Percentiles rank a stretch among this genome's conserved stretches.
Conservation (phyloP, 768 basidiomycete genomes). For the Lentinula edodes region DNA sequence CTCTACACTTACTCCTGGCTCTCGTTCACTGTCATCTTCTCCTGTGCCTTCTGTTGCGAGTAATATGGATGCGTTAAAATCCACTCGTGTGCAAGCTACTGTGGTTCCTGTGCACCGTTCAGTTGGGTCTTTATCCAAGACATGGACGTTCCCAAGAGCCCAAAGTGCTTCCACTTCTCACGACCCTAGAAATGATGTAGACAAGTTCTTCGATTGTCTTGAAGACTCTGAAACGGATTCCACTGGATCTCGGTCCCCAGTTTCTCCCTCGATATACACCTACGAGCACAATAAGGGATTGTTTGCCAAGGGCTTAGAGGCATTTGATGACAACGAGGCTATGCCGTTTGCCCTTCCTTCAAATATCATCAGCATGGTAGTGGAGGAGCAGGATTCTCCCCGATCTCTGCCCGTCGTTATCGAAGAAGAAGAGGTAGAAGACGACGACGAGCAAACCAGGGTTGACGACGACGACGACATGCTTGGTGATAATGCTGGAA, state of each 20-base stretch:
- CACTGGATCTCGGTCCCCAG: constrained; percentile 32
- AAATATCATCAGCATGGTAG: constrained; percentile 28
- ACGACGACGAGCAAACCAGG: constrained; percentile 25
- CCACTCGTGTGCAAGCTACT: constrained; percentile 1
- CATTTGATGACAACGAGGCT: constrained; percentile 42
- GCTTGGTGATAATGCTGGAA: constrained; percentile 63
- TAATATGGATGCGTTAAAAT: constrained; percentile 6
- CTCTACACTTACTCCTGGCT: constrained; percentile 14
- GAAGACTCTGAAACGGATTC: constrained; percentile 44
- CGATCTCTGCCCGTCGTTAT: constrained; percentile 31
- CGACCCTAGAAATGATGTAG: constrained; percentile 43
- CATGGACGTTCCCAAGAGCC: constrained; percentile 61
- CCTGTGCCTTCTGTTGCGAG: constrained; percentile 16
- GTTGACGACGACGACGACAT: constrained; percentile 43
- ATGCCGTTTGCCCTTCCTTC: constrained; percentile 40
- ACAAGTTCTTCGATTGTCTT: constrained; percentile 73
- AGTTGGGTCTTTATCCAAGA: constrained; percentile 49
- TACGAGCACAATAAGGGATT: constrained; percentile 55
- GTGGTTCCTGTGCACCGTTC: constrained; percentile 23
- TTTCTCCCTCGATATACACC: constrained; percentile 34
- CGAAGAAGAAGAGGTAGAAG: constrained; percentile 44
- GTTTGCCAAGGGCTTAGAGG: constrained; percentile 51
- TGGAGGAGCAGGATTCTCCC: constrained; percentile 24
- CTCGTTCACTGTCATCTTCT: constrained; percentile 24
- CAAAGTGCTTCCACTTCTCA: constrained; percentile 10